Conservation (phyloP, 805 yeast genomes). For the Yarrowia sp. region DNA sequence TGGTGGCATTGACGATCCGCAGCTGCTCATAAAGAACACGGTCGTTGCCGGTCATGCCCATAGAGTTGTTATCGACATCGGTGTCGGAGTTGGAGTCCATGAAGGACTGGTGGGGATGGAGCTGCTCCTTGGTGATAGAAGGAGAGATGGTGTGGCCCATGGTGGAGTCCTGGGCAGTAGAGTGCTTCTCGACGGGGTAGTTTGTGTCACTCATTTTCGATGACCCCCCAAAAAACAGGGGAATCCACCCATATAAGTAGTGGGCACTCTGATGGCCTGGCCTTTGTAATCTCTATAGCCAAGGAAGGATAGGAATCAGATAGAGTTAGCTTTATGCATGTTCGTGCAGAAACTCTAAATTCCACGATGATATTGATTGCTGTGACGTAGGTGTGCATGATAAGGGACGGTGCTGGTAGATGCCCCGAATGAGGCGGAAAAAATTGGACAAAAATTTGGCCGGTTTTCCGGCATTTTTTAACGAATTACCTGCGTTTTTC, state of each 20-base stretch:
- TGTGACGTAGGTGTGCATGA: not conserved
- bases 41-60: slow-evolving; percentile 25
- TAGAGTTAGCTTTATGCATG: slow-evolving; percentile 4
- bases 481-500: not conserved
- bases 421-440: too few species aligned
- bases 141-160: not conserved
- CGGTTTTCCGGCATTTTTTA: not conserved
- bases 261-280: not conserved
- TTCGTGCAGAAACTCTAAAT: not conserved
- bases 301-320: not conserved
- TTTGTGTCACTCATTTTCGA: too few species aligned
- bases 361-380: not conserved
- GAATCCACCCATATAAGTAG: not conserved
- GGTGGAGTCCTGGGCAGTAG: not conserved
- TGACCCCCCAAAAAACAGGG: not conserved
- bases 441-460: not conserved
- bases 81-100: slow-evolving; percentile 21
- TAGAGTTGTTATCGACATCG: slow-evolving; percentile 4
- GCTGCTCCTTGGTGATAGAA: not conserved
- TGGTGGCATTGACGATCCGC: slow-evolving; percentile 49
- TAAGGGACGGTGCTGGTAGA: rapidly evolving
- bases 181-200: not conserved
- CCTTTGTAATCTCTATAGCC: not conserved
- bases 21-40: slow-evolving; percentile 11
- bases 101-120: not conserved